These are phyloP conservation scores for Pythium myriotylum DNA, from an alignment of 352 stramenopile genomes.

Conservation along the genomic window DNA sequence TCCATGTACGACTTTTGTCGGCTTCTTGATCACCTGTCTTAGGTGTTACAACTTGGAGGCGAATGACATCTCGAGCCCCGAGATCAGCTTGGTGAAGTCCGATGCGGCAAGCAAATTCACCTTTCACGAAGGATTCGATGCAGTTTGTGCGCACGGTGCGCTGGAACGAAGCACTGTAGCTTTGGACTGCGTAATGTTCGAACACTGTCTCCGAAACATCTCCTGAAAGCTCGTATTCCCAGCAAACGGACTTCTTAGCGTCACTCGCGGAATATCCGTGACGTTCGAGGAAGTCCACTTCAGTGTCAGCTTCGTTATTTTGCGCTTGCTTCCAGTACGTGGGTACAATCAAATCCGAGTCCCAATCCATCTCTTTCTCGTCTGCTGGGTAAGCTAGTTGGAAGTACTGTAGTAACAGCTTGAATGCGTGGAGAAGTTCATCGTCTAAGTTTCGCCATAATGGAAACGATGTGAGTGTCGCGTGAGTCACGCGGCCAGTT, in stretches of 20 bases:
- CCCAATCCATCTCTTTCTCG: constrained; percentile 20
- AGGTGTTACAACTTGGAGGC: constrained; percentile 6
- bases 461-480: neutral
- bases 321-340: constrained; percentile 20
- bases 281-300: constrained; percentile 7
- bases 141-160: constrained; percentile 11
- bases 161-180: constrained; percentile 15
- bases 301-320: neutral
- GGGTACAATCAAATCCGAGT: constrained; percentile 27
- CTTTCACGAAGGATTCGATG: constrained; percentile 19
- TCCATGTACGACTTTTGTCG: neutral
- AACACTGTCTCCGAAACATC: constrained; percentile 28
- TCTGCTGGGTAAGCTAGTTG: constrained; percentile 25
- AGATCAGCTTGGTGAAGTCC: constrained; percentile 7
- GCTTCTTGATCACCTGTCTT: neutral
- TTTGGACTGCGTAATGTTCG: constrained; percentile 31
- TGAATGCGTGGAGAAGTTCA: constrained; percentile 23
- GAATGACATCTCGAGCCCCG: constrained; percentile 12
- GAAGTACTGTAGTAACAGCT: constrained; percentile 27
- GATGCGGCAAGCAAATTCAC: constrained; percentile 17
- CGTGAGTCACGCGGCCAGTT: constrained; percentile 12
- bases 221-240: constrained; percentile 24
- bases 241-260: constrained; percentile 6
- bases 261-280: constrained; percentile 6
- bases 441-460: constrained; percentile 22